Percentiles rank a stretch among this genome's conserved stretches.
Evolutionary conservation across 139 green algal genomes (phyloP).

Genomic region (Chlamydomonas eustigma): DNA sequence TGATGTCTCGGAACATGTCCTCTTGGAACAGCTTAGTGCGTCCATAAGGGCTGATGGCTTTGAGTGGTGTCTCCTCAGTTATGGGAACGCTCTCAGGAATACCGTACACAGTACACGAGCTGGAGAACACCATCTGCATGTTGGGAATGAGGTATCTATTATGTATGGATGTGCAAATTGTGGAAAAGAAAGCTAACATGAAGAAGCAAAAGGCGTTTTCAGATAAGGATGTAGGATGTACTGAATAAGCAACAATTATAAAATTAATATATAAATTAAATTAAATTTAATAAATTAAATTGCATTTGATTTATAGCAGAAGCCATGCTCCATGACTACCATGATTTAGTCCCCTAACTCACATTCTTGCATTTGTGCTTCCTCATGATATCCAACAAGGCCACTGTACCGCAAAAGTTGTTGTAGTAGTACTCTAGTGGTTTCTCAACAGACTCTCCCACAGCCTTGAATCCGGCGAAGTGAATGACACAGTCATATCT

Average conservation of each 20-base stretch:
- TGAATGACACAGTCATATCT: conserved; percentile 89
- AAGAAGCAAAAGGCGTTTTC: too few relatives aligned
- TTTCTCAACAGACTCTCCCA: conserved; percentile 85
- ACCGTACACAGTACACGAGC: conserved; percentile 95
- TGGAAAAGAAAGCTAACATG: too few relatives aligned
- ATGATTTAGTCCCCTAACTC: conserved; percentile 25
- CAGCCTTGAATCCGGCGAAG: conserved; percentile 94
- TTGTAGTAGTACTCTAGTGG: conserved; percentile 97
- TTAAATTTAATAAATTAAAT: too few relatives aligned
- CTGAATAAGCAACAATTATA: too few relatives aligned
- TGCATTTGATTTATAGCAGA: too few relatives aligned
- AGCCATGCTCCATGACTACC: too few relatives aligned
- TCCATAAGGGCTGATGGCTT: conserved; percentile 88
- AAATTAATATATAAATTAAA: too few relatives aligned
- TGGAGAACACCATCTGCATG: conserved; percentile 90
- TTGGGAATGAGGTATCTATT: too few relatives aligned
- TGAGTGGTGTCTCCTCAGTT: conserved; percentile 76
- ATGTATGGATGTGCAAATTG: too few relatives aligned
- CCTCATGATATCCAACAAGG: conserved; percentile 80
- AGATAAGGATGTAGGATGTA: too few relatives aligned
- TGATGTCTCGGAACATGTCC: conserved; percentile 78
- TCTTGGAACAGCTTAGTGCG: conserved; percentile 96
- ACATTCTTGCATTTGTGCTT: conserved; percentile 57
- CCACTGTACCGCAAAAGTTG: conserved; percentile 89
- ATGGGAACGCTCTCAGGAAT: conserved; percentile 86